Conservation (phyloP, 2,329 filamentous ascomycete species). For the Tolypocladium endophyticum region DNA sequence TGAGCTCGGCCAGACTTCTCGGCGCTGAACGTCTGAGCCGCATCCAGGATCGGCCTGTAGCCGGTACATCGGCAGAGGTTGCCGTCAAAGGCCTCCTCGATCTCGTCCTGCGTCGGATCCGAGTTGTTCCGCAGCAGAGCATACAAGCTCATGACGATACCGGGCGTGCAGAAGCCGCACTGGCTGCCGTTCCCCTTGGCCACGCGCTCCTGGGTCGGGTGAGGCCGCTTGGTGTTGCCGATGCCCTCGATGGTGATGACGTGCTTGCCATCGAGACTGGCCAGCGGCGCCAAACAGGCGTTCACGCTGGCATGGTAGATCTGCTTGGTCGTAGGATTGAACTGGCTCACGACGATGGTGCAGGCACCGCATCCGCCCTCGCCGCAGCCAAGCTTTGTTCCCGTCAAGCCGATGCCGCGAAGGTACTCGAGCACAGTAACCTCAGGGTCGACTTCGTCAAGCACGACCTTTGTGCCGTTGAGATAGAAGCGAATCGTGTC, state of each 20-base stretch:
- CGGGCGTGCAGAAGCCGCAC: constrained; percentile 90
- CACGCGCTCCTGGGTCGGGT: constrained; percentile 84
- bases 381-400: constrained; percentile 91
- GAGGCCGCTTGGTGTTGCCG: constrained; percentile 74
- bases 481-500: constrained; percentile 88
- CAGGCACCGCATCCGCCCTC: constrained; percentile 96
- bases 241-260: constrained; percentile 97
- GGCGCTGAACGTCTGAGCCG: constrained; percentile 76
- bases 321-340: constrained; percentile 82
- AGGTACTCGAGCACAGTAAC: constrained; percentile 88
- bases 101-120: constrained; percentile 64
- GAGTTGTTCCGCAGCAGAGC: constrained; percentile 80
- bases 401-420: constrained; percentile 82
- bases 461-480: constrained; percentile 79
- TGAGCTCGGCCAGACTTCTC: constrained; percentile 22
- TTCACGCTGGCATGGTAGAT: constrained; percentile 97
- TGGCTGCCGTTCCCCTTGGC: constrained; percentile 88
- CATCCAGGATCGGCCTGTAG: constrained; percentile 87
- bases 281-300: constrained; percentile 84
- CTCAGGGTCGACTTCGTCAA: constrained; percentile 85
- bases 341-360: constrained; percentile 88
- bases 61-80: constrained; percentile 94
- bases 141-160: constrained; percentile 97
- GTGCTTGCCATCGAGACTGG: constrained; percentile 93
- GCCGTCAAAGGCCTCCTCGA: constrained; percentile 95